Base-by-base conservation (phyloP, 2,329 filamentous ascomycete genomes). In the Ophiostoma triangulosporum region DNA sequence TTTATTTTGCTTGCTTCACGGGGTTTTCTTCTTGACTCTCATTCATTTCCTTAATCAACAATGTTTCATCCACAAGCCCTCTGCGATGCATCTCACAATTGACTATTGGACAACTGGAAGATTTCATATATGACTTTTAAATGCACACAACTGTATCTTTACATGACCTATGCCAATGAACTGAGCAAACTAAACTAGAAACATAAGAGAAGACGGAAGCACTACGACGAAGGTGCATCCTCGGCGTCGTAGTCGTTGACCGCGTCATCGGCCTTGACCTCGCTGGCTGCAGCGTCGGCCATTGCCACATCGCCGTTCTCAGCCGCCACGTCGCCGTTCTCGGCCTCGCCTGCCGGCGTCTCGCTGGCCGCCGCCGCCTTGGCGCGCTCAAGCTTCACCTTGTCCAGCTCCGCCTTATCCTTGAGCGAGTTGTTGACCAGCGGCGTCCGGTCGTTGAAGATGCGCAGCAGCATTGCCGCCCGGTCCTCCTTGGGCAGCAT, bases 401-500 rank as follows among this genome's bases (percentile, higher is more conserved):
- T 32, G 40, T 46, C 32, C 51, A 17, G 14, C 45, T 49, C 20
- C 14, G 24, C 62, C 24, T 65, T 65, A n/a, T 67, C 65, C 61
- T 70, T 73, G 65, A 78, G 68, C 15, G 72, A 74, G 60, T 78
- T 78, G 65, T 93, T 94, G 58, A 95, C 77, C 48, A 95, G 75
- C 4, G 88, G 88, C 0, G 86, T 84, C 27, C 84, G 84, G 61
- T 97, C 91, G 65, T 96, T 94, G 71, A 84, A 98, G 57, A 98
- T 75, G 22, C 93, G 78, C 58, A 97, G 74, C 61, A 97, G 72
- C 88, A 97, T 94, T 1, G 93, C 93, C 24, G 82, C 84, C 15
- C 93, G 81, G 60, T 98, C 93, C 67, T 98, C 93, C 73, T 98
- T 98, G 50, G 93, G 91, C 64, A 98, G 75, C 93, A 98, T 98